Base-by-base conservation (phyloP, 352 stramenopile species). In the Globisporangium ultimum region DNA sequence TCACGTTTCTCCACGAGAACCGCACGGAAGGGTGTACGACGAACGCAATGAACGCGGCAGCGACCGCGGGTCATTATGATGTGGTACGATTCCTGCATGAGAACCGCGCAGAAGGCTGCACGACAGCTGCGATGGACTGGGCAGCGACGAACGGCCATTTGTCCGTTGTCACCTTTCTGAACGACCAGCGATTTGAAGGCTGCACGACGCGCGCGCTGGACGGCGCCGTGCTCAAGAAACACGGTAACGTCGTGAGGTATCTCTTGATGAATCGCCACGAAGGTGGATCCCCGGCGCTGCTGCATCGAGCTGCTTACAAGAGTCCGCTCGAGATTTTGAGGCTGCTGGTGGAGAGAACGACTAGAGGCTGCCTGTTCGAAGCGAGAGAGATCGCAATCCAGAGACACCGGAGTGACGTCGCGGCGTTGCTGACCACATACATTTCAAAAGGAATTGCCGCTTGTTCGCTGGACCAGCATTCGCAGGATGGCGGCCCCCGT, bases 391-490 rank as follows among this genome's bases (percentile, higher is more conserved):
- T 49, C 21, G 38, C 51, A 14, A 34, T 38, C 11, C 52, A 22
- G 21, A 48, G 7, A 10, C n/a, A 58, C 18, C 41, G 52, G 3
- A 21, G 8, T 0, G 10, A 34, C 3, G 18, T 48, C 18, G 40
- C 48, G 21, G 20, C 14, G 24, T 14, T 58, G 1, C 20, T 49
- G 21, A 15, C 42, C 18, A 12, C 48, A 42, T 51, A 34, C 18
- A 58, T 58, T 7, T 28, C 21, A 17, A 41, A 58, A 12, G 20
- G 36, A 15, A 40, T 56, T 8, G 6, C 32, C 0, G 11, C 12
- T 17, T 56, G 51, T 13, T 56, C 51, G 51, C 51, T 56, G 48
- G 48, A 34, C 22, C 48, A 54, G 28, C 48, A 43, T 22, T 12
- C n/a, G 9, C 28, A 2, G 15, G 48, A 43, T 10, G 28, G 28